These are phyloP conservation scores for Vanderwaltozyma tropicalis DNA, from an alignment of 805 yeast species.

Conservation along the genomic window DNA sequence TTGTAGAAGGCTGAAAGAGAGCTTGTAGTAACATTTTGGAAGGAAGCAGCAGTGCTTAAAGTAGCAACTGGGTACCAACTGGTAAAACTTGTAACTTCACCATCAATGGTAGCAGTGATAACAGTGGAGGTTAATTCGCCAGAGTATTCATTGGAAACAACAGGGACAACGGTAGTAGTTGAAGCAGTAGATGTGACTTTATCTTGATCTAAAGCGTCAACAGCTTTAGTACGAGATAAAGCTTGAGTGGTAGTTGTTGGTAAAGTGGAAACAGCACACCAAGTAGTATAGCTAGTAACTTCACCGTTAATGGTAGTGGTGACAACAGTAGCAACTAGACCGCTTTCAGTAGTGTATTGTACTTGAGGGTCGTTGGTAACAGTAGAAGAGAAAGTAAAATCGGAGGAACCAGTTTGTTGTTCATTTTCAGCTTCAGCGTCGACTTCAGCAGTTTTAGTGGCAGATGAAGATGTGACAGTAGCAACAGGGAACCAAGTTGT, in stretches of 20 bases:
- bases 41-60: background rate
- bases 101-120: conserved; percentile 1
- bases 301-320: conserved; percentile 1
- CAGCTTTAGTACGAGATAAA: too few species aligned
- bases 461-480: background rate
- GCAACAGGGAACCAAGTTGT: conserved; percentile 32
- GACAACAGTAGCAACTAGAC: too few species aligned
- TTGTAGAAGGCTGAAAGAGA: background rate
- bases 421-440: too few species aligned
- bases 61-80: conserved; percentile 5
- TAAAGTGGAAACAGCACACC: background rate
- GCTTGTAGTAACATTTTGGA: background rate
- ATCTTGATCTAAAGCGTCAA: background rate
- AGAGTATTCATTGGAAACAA: background rate
- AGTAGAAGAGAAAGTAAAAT: too few species aligned
- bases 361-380: too few species aligned
- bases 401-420: too few species aligned
- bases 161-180: background rate
- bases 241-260: background rate
- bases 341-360: too few species aligned
- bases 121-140: conserved; percentile 1
- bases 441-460: background rate
- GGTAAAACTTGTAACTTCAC: conserved; percentile 3
- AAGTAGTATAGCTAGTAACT: conserved; percentile 1
- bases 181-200: background rate